Base-by-base conservation (phyloP, 108 stramenopile species). In the Fistulifera pelliculosa region DNA sequence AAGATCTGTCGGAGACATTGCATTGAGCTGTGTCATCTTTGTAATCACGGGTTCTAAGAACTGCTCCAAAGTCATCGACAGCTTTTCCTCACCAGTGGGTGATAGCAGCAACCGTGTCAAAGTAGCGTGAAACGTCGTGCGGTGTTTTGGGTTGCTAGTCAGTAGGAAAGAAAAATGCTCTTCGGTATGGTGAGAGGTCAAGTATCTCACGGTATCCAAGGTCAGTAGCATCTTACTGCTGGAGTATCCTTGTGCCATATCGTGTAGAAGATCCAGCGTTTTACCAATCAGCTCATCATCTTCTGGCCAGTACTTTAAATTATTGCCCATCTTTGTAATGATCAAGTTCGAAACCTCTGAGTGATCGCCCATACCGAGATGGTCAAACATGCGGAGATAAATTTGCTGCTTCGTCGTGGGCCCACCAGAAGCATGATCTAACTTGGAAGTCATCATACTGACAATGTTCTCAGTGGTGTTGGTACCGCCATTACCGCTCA, bases 251-350 rank as follows among this genome's bases (percentile, higher is more conserved):
- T 83, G 75, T 1, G 95, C 90, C 93, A 99, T 95, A 65, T 96
- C 98, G 39, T 90, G 80, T 39, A 99, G 70, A 7, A 99, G 76
- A 22, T 92, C 90, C 38, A 99, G 66, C 5, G 98, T 96, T 39
- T 90, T 88, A 24, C 75, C 68, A 26, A 96, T 64, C 15, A 99
- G 79, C 22, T 94, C 92, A 47, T 90, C 61, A 14, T 92, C 79
- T 42, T 90, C 87, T 4, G 91, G 92, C 95, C 96, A 99, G 68
- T 75, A 95, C 71, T 96, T 96, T 45, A 99, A 80, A 68, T 96
- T 96, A 64, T 94, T 96, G 52, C 94, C 78, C 57, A 96, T 87
- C 75, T 98, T 96, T 35, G 88, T 96, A 27, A 96, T 90, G 56
- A 98, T 90, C 1, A 95, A 75, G 69, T 94, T 94, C 42, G 93